Conservation (phyloP, 345 rosid genomes). For the Hypericum perforatum region DNA sequence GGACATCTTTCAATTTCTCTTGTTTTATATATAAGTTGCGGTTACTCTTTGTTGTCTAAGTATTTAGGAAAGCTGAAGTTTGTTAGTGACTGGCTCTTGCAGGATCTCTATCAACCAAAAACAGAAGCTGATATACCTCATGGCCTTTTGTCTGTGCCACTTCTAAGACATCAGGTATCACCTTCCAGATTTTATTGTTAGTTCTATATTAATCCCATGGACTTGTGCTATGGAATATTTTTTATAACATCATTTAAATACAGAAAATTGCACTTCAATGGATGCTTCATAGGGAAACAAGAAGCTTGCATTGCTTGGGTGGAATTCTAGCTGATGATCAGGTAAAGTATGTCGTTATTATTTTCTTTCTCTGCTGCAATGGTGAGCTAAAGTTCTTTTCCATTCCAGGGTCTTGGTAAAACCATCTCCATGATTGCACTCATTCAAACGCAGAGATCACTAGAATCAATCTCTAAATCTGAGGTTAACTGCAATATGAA, state of each 20-base stretch:
- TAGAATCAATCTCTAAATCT: conserved; percentile 46
- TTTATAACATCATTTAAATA: conserved; percentile 6
- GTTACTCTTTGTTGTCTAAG: no score
- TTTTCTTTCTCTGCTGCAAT: neutral
- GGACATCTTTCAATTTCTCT: no score
- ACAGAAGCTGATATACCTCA: conserved; percentile 54
- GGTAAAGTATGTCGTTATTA: conserved; percentile 27
- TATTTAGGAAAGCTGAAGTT: no score
- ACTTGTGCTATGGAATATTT: neutral
- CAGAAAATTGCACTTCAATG: conserved; percentile 97
- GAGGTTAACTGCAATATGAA: conserved; percentile 32
- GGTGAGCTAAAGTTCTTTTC: conserved; percentile 3
- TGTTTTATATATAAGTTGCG: no score
- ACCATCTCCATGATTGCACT: conserved; percentile 93
- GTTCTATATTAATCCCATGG: neutral
- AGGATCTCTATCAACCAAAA: conserved; percentile 88
- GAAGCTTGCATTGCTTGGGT: conserved; percentile 71
- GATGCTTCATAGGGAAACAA: conserved; percentile 92
- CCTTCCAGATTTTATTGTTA: conserved; percentile 8
- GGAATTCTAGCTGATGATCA: conserved; percentile 99
- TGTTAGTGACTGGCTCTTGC: conserved; percentile 17
- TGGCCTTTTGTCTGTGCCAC: conserved; percentile 78
- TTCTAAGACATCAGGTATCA: conserved; percentile 85
- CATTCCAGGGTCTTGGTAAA: conserved; percentile 90
- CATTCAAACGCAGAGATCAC: conserved; percentile 55